These are phyloP conservation scores for Diaporthe sp. DNA, from an alignment of 2,329 filamentous ascomycete species.

Conservation along the genomic window DNA sequence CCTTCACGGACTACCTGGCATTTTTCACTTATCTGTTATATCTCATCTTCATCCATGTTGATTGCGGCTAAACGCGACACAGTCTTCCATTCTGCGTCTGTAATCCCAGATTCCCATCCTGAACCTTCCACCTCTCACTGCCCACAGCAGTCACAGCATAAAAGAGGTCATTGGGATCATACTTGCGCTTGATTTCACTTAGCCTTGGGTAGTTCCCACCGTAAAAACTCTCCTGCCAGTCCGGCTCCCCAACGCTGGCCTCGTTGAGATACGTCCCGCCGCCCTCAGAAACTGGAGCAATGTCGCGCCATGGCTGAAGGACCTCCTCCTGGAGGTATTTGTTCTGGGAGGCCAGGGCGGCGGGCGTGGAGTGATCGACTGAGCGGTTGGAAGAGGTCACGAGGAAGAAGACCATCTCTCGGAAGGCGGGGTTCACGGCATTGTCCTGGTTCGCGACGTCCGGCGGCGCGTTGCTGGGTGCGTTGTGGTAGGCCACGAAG, in stretches of 20 bases:
- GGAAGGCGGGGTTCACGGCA: constrained; percentile 59
- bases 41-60: background rate
- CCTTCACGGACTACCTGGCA: too few relatives aligned
- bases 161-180: constrained; percentile 48
- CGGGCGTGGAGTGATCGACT: constrained; percentile 32
- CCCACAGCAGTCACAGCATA: constrained; percentile 48
- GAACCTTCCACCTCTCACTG: constrained; percentile 54
- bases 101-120: constrained; percentile 1
- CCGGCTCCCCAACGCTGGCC: constrained; percentile 49
- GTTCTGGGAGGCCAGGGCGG: background rate
- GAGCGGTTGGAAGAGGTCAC: constrained; percentile 48
- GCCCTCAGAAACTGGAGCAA: constrained; percentile 48
- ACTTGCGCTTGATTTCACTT: constrained; percentile 46
- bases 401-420: constrained; percentile 54
- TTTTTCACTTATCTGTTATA: background rate
- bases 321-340: constrained; percentile 42
- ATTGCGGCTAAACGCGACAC: background rate
- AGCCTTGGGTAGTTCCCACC: constrained; percentile 47
- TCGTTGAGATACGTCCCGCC: constrained; percentile 48
- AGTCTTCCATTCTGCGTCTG: constrained; percentile 29
- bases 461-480: constrained; percentile 3
- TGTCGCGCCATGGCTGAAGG: constrained; percentile 5
- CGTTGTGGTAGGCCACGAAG: constrained; percentile 45
- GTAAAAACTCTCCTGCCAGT: constrained; percentile 48
- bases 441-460: constrained; percentile 44